Evolutionary conservation across 805 yeast genomes (phyloP), one percentile per base, ranked within the genome.

Genomic region (Ogataea degrootiae): DNA sequence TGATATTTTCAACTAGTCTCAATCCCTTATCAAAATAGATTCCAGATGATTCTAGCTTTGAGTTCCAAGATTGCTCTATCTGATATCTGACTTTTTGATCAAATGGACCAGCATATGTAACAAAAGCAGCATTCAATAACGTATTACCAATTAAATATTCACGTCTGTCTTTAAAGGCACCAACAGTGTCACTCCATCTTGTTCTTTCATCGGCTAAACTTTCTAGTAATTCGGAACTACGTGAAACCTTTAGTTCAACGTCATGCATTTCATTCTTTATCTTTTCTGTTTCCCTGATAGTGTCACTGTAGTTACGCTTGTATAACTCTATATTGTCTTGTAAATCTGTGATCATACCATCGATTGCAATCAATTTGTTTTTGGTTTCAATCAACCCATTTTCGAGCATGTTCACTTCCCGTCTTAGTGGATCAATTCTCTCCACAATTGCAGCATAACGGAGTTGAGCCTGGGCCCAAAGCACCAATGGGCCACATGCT

Each of bases 381-480:
- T 74, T 75, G 0, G 91, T 84, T 50, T 79, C 80, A 7, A 67
- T 61, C 0, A 90, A 77, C 22, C 79, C 82, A 1, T 60, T 60
- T 59, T 90, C 92, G 8, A 92, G 70, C 5, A 52, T 58, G 7
- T 56, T 57, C 4, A 89, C 86, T 55, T 90, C 96, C 5, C 71
- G 71, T 47, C 82, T 70, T 55, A 92, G 65, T 0, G 98, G 98
- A 0, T 80, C 85, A 23, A 92, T 77, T 43, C 74, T 76, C 35
- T 85, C 85, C 39, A 88, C 67, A 21, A 90, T 85, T 1, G 77
- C 59, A 0, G 92, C 77, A 59, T 85, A 92, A n/a, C 74, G 70
- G n/a, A 90, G 71, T 53, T 92, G 97, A 0, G 98, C 97, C 45
- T 75, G 74, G 0, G 90, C 91, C 98, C 98, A 92, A 51, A 82